Evolutionary conservation across 306 rosid genomes (phyloP), one percentile per base, ranked within the genome.

Genomic region (Cyclanthera cordifolia): DNA sequence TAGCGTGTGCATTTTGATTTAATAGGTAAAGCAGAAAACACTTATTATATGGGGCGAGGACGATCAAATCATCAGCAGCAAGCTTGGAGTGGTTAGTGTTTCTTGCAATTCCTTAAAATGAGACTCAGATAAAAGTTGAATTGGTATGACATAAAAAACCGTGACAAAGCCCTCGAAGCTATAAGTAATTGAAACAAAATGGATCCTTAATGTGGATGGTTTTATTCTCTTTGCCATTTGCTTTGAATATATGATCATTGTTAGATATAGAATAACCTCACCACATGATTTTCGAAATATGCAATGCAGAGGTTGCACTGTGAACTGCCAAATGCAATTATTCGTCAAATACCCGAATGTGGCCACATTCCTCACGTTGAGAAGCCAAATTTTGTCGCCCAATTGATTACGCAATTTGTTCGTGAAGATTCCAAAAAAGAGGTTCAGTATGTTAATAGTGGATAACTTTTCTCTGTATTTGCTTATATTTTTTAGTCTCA

Each of bases 41-140:
- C 88, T 89, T 21, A 83, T 93, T 81, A 84, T 93, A 69, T 93
- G 96, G 96, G 98, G 98, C 6, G 98, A 87, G 88, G 84, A 89
- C 41, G 96, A 93, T 77, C 84, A 77, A 74, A 84, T 89, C 63
- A 76, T 93, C 81, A 84, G 79, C 85, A 83, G 78, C 80, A 87
- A 85, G 82, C 83, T 93, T 82, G 98, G 82, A 68, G 90, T 86
- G 96, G 96, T 93, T 74, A 89, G 80, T 79, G 45, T 64, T 48
- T 39, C 11, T 50, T 68, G 27, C 13, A 68, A 27, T 68, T 68
- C 51, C 45, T 11, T 15, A 23, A 37, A 34, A 37, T 37, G 49
- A 60, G 48, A 34, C 15, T 27, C 9, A 11, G 16, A 25, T 58
- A 58, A 17, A 25, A 15, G 16, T 58, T 58, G 46, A 58, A 27